Percentiles rank a stretch among this genome's conserved stretches.
phyloP scores from a whole-genome alignment of 805 yeast genomes.

The Sungouiozyma intestinalis region DNA sequence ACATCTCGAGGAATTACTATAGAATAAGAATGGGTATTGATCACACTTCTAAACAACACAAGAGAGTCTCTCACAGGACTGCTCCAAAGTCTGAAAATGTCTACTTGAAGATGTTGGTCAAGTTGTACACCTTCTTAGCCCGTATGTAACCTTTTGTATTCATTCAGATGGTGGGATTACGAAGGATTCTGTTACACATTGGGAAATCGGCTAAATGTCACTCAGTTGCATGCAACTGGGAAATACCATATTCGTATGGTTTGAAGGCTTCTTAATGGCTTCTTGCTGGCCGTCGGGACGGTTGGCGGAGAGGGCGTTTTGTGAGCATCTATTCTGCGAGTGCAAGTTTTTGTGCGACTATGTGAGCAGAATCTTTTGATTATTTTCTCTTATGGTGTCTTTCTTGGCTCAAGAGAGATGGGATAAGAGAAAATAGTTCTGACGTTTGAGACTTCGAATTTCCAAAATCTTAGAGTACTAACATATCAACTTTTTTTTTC shows the following conservation, averaged over 20 bases:
- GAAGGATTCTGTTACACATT: slow-evolving; percentile 19
- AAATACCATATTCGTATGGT: too few species aligned
- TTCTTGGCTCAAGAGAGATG: background rate
- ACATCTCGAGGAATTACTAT: background rate
- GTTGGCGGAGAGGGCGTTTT: too few species aligned
- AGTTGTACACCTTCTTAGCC: slow-evolving; percentile 97
- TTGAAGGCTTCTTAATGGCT: too few species aligned
- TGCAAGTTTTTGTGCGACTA: slow-evolving; percentile 3
- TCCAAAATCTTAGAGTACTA: background rate
- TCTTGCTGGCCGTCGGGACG: too few species aligned
- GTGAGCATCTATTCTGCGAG: background rate
- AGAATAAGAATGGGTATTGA: slow-evolving; percentile 80
- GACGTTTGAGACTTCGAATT: background rate
- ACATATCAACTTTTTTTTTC: background rate
- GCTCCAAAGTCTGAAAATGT: slow-evolving; percentile 99
- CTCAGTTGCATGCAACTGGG: background rate
- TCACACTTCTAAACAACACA: slow-evolving; percentile 94
- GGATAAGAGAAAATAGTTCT: background rate
- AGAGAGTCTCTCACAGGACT: slow-evolving; percentile 89
- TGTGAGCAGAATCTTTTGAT: slow-evolving; percentile 7
- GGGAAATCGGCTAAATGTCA: too few species aligned
- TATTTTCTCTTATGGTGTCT: slow-evolving; percentile 1
- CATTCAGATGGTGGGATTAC: background rate
- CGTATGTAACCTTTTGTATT: slow-evolving; percentile 38
- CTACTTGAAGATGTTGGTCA: slow-evolving; percentile 95